Conservation (phyloP, 2,329 filamentous ascomycete species). For the Fusarium longipes region DNA sequence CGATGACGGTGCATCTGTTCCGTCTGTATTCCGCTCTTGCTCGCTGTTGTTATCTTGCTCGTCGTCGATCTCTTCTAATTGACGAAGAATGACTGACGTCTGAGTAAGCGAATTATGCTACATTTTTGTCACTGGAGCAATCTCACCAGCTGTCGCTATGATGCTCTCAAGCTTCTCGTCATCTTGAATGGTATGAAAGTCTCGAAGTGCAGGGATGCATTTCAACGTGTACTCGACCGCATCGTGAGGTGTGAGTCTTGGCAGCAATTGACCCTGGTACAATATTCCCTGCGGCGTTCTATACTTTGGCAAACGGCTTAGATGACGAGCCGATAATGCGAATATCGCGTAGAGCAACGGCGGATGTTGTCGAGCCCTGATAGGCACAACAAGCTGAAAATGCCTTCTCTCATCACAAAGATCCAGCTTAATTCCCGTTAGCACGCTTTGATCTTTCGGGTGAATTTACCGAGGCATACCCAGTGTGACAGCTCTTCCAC, state of each 20-base stretch:
- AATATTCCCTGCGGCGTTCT: conserved; percentile 51
- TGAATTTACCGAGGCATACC: conserved; percentile 37
- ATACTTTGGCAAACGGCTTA: conserved; percentile 54
- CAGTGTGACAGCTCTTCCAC: conserved; percentile 55
- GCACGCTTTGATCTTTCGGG: background rate
- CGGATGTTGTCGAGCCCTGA: conserved; percentile 51
- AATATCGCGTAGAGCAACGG: conserved; percentile 56
- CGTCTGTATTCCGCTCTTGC: conserved; percentile 22
- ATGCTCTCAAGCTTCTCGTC: conserved; percentile 56
- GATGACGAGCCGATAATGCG: conserved; percentile 54
- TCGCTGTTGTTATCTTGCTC: conserved; percentile 48
- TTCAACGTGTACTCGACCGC: conserved; percentile 56
- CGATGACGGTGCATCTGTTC: background rate
- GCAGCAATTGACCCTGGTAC: conserved; percentile 54
- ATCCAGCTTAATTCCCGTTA: conserved; percentile 51
- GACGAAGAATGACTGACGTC: conserved; percentile 52
- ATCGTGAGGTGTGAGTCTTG: conserved; percentile 51
- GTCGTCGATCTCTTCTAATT: conserved; percentile 56
- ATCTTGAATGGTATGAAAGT: conserved; percentile 53
- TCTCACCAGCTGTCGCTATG: conserved; percentile 50
- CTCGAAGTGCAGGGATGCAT: conserved; percentile 54
- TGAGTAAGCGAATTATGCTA: background rate
- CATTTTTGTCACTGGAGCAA: too few species aligned
- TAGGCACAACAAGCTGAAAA: conserved; percentile 54
- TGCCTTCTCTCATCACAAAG: conserved; percentile 55